phyloP scores from a whole-genome alignment of 2,329 filamentous ascomycete species.

The Coniochaeta sp. region DNA sequence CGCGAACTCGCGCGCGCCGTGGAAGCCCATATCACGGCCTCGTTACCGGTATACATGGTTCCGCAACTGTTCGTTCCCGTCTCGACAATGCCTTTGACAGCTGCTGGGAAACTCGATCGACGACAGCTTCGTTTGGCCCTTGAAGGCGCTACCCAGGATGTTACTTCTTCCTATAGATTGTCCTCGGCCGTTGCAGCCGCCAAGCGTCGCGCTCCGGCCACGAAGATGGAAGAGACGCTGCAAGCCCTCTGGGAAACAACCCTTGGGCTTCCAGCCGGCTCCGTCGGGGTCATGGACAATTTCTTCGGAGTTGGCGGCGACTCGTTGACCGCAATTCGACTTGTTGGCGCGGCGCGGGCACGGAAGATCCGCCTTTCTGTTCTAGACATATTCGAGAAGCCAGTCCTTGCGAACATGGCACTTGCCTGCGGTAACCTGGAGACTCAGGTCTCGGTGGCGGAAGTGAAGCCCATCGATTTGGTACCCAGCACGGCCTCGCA shows the following conservation, averaged over 20 bases:
- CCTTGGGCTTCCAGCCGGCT: constrained; percentile 2
- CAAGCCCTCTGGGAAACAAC: constrained; percentile 6
- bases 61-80: constrained; percentile 17
- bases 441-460: neutral
- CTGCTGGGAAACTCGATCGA: constrained; percentile 17
- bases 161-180: constrained; percentile 8
- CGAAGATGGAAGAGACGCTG: constrained; percentile 5
- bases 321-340: constrained; percentile 18
- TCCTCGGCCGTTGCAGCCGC: constrained; percentile 4
- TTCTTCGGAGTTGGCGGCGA: constrained; percentile 23
- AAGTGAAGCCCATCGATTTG: constrained; percentile 8
- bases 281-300: constrained; percentile 11
- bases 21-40: constrained; percentile 6
- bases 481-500: constrained; percentile 5
- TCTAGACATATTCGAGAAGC: constrained; percentile 16
- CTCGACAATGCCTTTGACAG: constrained; percentile 15
- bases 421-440: neutral
- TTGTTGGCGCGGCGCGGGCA: constrained; percentile 12
- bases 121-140: constrained; percentile 11
- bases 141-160: constrained; percentile 7
- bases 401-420: constrained; percentile 11
- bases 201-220: constrained; percentile 8
- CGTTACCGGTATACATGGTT: constrained; percentile 17
- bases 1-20: constrained; percentile 6
- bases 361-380: constrained; percentile 13